Evolutionary conservation across 768 basidiomycete genomes (phyloP).

Genomic region (Trametes elegans): DNA sequence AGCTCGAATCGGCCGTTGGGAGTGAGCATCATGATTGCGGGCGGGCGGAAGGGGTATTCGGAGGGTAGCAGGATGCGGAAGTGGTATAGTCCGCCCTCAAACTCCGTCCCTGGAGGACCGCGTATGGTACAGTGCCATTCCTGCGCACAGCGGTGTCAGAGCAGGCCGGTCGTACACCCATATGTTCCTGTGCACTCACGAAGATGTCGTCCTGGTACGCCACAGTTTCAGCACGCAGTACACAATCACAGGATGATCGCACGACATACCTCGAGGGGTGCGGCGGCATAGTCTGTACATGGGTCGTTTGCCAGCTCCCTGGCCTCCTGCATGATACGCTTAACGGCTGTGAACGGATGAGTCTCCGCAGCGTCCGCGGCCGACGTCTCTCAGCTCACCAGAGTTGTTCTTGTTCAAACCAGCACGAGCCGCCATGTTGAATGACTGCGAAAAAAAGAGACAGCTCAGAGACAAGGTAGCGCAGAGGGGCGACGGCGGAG

Average conservation of each 20-base stretch:
- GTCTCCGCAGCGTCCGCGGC: background rate
- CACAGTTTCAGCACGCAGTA: background rate
- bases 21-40: slow-evolving; percentile 93
- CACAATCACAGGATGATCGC: slow-evolving; percentile 10
- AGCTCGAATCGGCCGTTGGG: slow-evolving; percentile 97
- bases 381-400: slow-evolving; percentile 42
- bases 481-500: background rate
- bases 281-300: slow-evolving; percentile 83
- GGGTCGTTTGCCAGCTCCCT: slow-evolving; percentile 83
- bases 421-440: slow-evolving; percentile 28
- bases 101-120: slow-evolving; percentile 85
- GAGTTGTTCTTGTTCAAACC: slow-evolving; percentile 89
- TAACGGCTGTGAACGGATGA: slow-evolving; percentile 60
- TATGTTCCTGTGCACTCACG: slow-evolving; percentile 45
- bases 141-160: slow-evolving; percentile 34
- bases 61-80: slow-evolving; percentile 87
- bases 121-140: slow-evolving; percentile 99
- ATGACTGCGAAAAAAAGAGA: background rate
- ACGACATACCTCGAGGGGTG: slow-evolving; percentile 63
- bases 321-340: slow-evolving; percentile 97
- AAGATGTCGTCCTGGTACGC: slow-evolving; percentile 77
- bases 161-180: background rate
- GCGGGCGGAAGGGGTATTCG: slow-evolving; percentile 95
- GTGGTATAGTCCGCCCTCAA: slow-evolving; percentile 95
- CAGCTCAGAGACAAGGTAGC: background rate